Percentiles rank a stretch among this genome's conserved stretches.
Conservation (phyloP, 2,329 filamentous ascomycete species). For the Thyridium curvatum region DNA sequence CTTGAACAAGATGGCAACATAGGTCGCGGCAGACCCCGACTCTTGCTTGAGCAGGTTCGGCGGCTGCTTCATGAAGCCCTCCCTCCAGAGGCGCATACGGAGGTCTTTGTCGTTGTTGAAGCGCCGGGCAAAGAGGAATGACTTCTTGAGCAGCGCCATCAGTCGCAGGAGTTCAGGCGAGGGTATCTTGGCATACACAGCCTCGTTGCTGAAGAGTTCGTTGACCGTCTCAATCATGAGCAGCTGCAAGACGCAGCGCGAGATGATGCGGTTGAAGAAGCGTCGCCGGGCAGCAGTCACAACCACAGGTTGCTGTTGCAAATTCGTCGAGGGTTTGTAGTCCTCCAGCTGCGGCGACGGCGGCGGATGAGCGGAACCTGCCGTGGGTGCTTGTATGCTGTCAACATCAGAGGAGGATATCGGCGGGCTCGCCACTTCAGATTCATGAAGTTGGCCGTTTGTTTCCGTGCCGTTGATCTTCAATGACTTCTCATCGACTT, state of each 20-base stretch:
- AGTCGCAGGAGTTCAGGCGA: conserved; percentile 82
- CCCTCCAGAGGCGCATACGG: conserved; percentile 87
- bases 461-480: conserved; percentile 52
- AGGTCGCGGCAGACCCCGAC: conserved; percentile 84
- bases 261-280: conserved; percentile 99
- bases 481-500: conserved; percentile 48
- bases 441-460: conserved; percentile 18
- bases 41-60: conserved; percentile 98
- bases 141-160: conserved; percentile 92
- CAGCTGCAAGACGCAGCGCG: conserved; percentile 91
- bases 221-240: conserved; percentile 99
- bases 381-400: conserved; percentile 14
- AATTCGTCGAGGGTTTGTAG: conserved; percentile 69
- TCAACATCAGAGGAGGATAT: conserved; percentile 4
- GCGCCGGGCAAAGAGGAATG: conserved; percentile 90
- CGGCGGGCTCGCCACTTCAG: background rate
- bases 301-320: conserved; percentile 83
- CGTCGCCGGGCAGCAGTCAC: conserved; percentile 88
- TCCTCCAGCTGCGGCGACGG: conserved; percentile 64
- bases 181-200: conserved; percentile 89
- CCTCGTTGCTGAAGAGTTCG: conserved; percentile 95
- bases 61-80: conserved; percentile 99
- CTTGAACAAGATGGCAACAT: conserved; percentile 89
- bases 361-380: conserved; percentile 17
- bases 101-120: conserved; percentile 98